A percentile compares a stretch with the other conserved stretches of the same genome.
Conservation (phyloP, 192 early-diverging fungal species). For the Podila horticola region DNA sequence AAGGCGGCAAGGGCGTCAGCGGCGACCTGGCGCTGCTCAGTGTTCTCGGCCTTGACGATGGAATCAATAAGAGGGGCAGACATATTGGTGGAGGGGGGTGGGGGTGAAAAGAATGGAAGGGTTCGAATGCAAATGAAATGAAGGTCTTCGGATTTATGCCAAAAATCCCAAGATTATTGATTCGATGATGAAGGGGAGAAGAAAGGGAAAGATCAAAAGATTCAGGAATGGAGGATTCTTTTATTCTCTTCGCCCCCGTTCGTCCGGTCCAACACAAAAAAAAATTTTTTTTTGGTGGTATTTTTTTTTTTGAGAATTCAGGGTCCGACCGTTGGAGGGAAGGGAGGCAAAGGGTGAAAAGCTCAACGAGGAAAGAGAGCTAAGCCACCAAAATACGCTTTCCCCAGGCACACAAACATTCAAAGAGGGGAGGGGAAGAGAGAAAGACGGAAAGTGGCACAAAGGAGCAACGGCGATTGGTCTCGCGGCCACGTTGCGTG, state of each 20-base stretch:
- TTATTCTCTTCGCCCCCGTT: neutral
- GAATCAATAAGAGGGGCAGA: conserved; percentile 50
- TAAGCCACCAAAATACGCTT: no score
- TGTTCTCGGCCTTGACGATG: conserved; percentile 52
- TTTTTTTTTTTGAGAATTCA: neutral
- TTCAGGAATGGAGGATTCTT: conserved; percentile 7
- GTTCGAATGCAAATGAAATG: conserved; percentile 11
- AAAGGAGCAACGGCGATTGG: neutral
- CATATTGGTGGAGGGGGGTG: conserved; percentile 16
- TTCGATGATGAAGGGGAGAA: conserved; percentile 19
- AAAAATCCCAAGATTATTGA: conserved; percentile 22
- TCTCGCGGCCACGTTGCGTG: no score
- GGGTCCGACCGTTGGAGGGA: no score
- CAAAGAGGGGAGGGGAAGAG: no score
- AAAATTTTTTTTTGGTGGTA: neutral
- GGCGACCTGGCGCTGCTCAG: conserved; percentile 47
- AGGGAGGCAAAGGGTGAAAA: no score
- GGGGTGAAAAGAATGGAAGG: conserved; percentile 22
- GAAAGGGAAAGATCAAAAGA: conserved; percentile 35
- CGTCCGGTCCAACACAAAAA: neutral
- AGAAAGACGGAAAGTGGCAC: neutral
- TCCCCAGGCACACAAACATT: no score
- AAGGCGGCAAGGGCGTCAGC: conserved; percentile 49
- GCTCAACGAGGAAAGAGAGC: no score
- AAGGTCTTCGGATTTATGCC: conserved; percentile 12